Base-by-base conservation (phyloP, 495 filamentous ascomycete genomes). In the Daldinia grandis region DNA sequence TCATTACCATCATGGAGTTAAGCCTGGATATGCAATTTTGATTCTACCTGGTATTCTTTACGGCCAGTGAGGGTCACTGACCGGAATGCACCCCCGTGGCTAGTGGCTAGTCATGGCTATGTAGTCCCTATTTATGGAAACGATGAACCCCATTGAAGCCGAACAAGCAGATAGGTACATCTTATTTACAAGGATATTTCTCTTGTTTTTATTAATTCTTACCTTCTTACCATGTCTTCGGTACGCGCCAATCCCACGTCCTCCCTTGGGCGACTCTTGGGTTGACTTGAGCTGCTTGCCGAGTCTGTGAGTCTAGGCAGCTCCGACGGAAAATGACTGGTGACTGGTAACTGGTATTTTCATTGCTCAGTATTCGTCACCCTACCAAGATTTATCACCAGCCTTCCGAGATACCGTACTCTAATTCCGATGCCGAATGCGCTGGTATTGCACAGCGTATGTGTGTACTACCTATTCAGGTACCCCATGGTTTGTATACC, bases 191-290 rank as follows among this genome's bases (percentile, higher is more conserved):
- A 40, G 69, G 63, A 49, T 68, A 53, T 61, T 37, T 58, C 44
- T 64, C 58, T 58, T 51, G n/a, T 56, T 61, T 61, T 73, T 56
- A 73, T 68, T 33, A 68, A 61, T 54, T 73, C 61, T 66, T 73
- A 65, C 70, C 65, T 68, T 62, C 68, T 47, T 73, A 68, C 70
- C 65, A 58, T 73, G 57, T 68, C 64, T 68, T 58, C 65, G 70
- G 70, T 53, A 73, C 70, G 59, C 49, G 50, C 64, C 54, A 68
- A 68, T 68, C 47, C 69, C 50, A 47, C 53, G 59, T 49, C 17
- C 54, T 50, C 47, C 68, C 62, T 64, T 47, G 6, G 42, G 4
- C 14, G 17, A 24, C 42, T 47, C 42, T 24, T 47, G 42, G 42
- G 8, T 47, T 19, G 44, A 24, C 30, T 53, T 28, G 57, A 59